A percentile compares a stretch with the other conserved stretches of the same genome.
Conservation (phyloP, 176 grass and related monocot genomes). For the Phyllostachys edulis region DNA sequence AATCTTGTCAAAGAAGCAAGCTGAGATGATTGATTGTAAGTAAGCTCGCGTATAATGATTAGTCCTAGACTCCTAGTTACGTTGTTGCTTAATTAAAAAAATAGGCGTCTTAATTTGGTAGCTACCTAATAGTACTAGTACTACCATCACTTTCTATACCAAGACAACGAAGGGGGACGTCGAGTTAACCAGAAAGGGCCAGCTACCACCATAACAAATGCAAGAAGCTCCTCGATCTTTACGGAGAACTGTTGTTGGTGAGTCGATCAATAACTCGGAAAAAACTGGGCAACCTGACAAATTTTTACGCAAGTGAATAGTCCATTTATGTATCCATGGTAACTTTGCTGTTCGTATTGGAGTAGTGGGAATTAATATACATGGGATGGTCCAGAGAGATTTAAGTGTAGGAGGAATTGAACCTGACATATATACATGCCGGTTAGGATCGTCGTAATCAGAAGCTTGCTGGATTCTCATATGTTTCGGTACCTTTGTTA, state of each 20-base stretch:
- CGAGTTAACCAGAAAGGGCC: background rate
- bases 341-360: background rate
- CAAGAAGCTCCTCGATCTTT: background rate
- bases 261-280: background rate
- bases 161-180: background rate
- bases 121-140: background rate
- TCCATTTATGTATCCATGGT: background rate
- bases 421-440: background rate
- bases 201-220: background rate
- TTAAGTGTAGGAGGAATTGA: too few species aligned
- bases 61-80: background rate
- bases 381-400: background rate
- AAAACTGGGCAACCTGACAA: background rate
- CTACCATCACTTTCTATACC: background rate
- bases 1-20: conserved; percentile 1
- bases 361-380: background rate
- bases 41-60: background rate
- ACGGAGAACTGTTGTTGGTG: background rate
- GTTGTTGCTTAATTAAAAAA: background rate
- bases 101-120: conserved; percentile 7
- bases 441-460: background rate
- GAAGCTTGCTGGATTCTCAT: too few species aligned
- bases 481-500: too few species aligned
- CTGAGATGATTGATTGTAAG: background rate
- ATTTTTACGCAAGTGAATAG: background rate